Base-by-base conservation (phyloP, 345 rosid species). In the Stellera chamaejasme region DNA sequence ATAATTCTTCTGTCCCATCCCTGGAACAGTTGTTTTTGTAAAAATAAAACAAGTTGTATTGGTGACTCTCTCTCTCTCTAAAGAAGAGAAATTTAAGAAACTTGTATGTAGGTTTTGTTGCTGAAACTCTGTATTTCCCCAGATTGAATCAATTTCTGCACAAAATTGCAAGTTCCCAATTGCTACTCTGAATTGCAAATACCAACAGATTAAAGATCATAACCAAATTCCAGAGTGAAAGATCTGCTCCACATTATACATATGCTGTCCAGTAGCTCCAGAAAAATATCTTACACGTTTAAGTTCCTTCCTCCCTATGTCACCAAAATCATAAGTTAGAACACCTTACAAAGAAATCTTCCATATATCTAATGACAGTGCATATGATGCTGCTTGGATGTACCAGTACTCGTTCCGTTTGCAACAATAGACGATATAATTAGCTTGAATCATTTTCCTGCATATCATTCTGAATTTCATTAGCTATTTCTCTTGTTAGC, bases 401-500 rank as follows among this genome's bases (percentile, higher is more conserved):
- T 13, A 71, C 63, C 62, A 74, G 4, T 61, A 19, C 23, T 8
- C 5, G 2, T 32, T 32, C 8, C 2, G 8, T 5, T 32, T 32
- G 39, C 39, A 32, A 32, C 39, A 32, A 32, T 32, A 32, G 9
- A 32, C 9, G 39, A 32, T 32, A 32, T 5, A 32, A 8, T 32
- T 32, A 32, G 9, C 68, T 48, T 77, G 43, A 14, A 74, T 65
- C 60, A 74, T 5, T 61, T 68, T 49, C 76, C n/a, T 69, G 79
- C 45, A 81, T 70, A 67, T 73, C 79, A 39, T 75, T 73, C 71
- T 85, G 78, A 50, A 91, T 85, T 76, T 82, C 92, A 45, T 73
- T 77, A 72, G 98, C 95, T 65, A 88, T 54, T 71, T 83, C 95
- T 72, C 62, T 77, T 25, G 88, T 82, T 46, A 91, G 72, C 43